Conservation (phyloP, 2,329 filamentous ascomycete species). For the Colletotrichum aenigma region DNA sequence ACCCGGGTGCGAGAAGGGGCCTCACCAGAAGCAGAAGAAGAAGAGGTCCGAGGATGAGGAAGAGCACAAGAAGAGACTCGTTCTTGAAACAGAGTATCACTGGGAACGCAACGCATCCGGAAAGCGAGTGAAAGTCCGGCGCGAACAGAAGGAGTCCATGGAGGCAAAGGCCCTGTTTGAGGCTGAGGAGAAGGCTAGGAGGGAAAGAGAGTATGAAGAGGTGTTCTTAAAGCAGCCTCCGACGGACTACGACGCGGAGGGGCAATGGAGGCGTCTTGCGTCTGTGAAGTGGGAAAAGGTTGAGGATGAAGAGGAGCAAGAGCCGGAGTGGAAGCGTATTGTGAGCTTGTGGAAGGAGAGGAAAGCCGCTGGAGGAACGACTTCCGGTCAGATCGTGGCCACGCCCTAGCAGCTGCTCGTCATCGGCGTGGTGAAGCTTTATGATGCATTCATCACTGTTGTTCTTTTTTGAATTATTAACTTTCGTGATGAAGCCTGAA, state of each 20-base stretch:
- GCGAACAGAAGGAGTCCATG: background rate
- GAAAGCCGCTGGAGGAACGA: background rate
- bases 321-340: background rate
- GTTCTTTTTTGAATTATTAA: too few species aligned
- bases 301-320: background rate
- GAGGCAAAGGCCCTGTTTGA: background rate
- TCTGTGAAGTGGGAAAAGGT: background rate
- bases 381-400: background rate
- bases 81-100: background rate
- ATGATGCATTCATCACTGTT: too few species aligned
- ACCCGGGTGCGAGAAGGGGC: background rate
- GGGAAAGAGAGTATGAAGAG: background rate
- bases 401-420: background rate
- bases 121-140: background rate
- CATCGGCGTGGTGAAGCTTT: background rate
- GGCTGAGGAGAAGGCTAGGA: background rate
- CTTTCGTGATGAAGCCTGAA: too few species aligned
- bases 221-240: background rate
- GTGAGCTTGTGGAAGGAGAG: background rate
- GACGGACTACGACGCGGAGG: background rate
- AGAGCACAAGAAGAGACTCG: background rate
- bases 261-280: background rate
- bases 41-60: rapidly evolving
- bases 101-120: background rate
- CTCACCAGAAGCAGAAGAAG: background rate